A percentile compares a stretch with the other conserved stretches of the same genome.
These are phyloP conservation scores for Aspergillus conjunctus DNA, from an alignment of 495 filamentous ascomycete genomes.

Conservation along the genomic window DNA sequence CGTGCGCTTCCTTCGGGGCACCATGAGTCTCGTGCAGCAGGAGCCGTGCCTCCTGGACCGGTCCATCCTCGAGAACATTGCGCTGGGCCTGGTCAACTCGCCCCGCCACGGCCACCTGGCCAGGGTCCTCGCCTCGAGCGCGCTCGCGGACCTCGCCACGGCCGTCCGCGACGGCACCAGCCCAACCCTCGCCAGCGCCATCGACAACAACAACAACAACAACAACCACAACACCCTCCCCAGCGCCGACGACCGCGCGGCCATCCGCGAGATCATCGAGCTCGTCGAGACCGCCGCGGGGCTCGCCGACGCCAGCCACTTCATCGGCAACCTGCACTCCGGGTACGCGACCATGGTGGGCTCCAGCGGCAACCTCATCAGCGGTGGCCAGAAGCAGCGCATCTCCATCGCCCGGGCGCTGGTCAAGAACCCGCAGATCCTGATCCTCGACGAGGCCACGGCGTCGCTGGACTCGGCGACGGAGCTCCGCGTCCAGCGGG, in stretches of 20 bases:
- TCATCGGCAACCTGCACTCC: constrained; percentile 50
- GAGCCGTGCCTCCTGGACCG: constrained; percentile 63
- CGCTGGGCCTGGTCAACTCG: constrained; percentile 62
- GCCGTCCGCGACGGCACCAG: constrained; percentile 27
- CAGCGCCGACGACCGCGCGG: neutral
- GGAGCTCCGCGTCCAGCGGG: constrained; percentile 71
- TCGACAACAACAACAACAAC: no score
- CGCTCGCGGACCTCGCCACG: constrained; percentile 32
- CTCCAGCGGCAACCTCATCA: constrained; percentile 47
- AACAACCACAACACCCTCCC: constrained; percentile 1
- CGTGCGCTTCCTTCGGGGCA: constrained; percentile 56
- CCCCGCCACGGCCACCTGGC: constrained; percentile 37
- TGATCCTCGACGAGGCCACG: constrained; percentile 60
- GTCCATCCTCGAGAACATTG: constrained; percentile 69
- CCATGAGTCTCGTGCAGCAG: constrained; percentile 66
- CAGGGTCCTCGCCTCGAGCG: constrained; percentile 28
- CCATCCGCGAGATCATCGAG: constrained; percentile 33
- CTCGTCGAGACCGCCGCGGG: constrained; percentile 42
- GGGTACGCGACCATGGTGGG: constrained; percentile 55
- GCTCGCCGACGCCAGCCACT: constrained; percentile 42
- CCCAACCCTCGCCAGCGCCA: constrained; percentile 10
- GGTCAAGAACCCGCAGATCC: constrained; percentile 53
- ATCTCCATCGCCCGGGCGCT: constrained; percentile 65
- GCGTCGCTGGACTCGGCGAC: constrained; percentile 59
- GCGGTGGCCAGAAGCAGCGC: constrained; percentile 68